Evolutionary conservation across 192 early-diverging fungal species (phyloP), one percentile per base, ranked within the genome.

Genomic region (Jimgerdemannia flammicorona): DNA sequence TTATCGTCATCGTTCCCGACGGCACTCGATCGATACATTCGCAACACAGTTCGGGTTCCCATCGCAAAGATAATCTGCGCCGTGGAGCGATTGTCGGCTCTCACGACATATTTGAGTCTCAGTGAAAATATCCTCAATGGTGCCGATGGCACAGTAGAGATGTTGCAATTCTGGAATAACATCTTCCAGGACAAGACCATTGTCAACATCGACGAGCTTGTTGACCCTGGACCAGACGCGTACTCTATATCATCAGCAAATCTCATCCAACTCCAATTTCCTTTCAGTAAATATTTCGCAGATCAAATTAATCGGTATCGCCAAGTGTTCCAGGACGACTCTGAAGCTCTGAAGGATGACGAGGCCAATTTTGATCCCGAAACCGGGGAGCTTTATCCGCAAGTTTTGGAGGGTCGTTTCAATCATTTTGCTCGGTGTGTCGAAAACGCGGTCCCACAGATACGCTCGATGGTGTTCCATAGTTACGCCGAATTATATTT

Each of bases 201-300:
- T 66, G 41, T 76, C 6, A 65, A 42, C n/a, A 76, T 42, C 40
- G 63, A 72, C 4, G 29, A 59, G 3, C 29, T 76, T 8, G 8
- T 39, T 18, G 70, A 76, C 14, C 75, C 75, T 19, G 67, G 67
- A 41, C 75, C 75, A 4, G 70, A 76, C 64, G 49, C 3, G n/a
- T 76, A 76, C 66, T 17, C 40, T 44, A 43, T 66, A 8, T 3
- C 43, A 3, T 0, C 40, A 18, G 49, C 14, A 59, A 59, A 19
- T 4, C 14, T 64, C n/a, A 44, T 66, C 64, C 64, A 72, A 41
- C 44, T 76, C 41, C 44, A 65, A 4, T 76, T 76, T 44, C 75
- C 75, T 3, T 76, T 76, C 39, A 72, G 70, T 17, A 65, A 41
- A n/a, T 72, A 76, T 65, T 72, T 76, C 63, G 66, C 72, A 4